Conservation (phyloP, 805 yeast species). For the Candida suzukii region DNA sequence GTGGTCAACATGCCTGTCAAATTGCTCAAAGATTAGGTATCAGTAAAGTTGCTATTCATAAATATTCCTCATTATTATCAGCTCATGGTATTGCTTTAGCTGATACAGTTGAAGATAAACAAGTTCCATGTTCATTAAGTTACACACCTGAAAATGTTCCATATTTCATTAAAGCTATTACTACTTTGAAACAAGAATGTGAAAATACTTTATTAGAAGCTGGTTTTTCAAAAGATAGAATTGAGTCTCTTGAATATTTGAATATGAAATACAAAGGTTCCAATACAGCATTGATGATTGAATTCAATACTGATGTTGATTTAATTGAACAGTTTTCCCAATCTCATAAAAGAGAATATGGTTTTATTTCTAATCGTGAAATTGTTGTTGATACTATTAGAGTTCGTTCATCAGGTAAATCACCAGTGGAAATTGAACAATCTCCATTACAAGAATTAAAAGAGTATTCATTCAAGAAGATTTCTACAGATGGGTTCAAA, state of each 20-base stretch:
- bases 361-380: slow-evolving; percentile 45
- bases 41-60: slow-evolving; percentile 31
- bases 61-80: slow-evolving; percentile 35
- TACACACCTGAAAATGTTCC: slow-evolving; percentile 4
- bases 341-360: slow-evolving; percentile 55
- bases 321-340: slow-evolving; percentile 36
- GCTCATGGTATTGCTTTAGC: slow-evolving; percentile 39
- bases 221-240: background rate
- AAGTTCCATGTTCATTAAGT: slow-evolving; percentile 13
- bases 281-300: slow-evolving; percentile 65
- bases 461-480: slow-evolving; percentile 24
- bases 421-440: background rate
- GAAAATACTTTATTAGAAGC: slow-evolving; percentile 27
- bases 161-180: slow-evolving; percentile 38
- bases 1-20: slow-evolving; percentile 36
- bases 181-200: slow-evolving; percentile 29
- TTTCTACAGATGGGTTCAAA: slow-evolving; percentile 32
- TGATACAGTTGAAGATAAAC: slow-evolving; percentile 20
- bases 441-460: slow-evolving; percentile 18
- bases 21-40: slow-evolving; percentile 32
- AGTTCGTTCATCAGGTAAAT: slow-evolving; percentile 34
- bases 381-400: slow-evolving; percentile 60
- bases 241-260: slow-evolving; percentile 1
- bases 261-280: slow-evolving; percentile 33
- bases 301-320: slow-evolving; percentile 18